Evolutionary conservation across 257 asterid genomes (phyloP), one percentile per base, ranked within the genome.

Genomic region (Jasminum sambac): DNA sequence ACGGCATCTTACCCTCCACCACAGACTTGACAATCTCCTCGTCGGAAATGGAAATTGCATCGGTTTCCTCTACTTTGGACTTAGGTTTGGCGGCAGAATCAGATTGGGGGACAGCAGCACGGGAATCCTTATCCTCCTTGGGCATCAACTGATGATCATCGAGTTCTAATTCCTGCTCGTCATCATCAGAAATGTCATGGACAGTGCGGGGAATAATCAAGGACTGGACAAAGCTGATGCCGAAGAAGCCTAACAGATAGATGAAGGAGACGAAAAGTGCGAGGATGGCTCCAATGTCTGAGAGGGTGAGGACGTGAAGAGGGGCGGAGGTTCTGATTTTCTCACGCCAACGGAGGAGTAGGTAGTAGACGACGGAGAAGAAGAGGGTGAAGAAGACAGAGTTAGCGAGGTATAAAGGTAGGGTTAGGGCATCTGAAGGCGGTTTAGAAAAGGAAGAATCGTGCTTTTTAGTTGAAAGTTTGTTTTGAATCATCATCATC

Each of bases 261-360:
- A 76, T 67, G 72, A 76, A 80, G 50, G 84, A 80, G 68, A 78
- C 81, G 42, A 70, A 23, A 64, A 80, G 48, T 8, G 79, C 24
- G 68, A 80, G 25, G 14, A 80, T 38, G 70, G 82, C 82, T 16
- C 74, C 67, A 46, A 80, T 72, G 17, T 80, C 84, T 2, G 84
- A 73, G 34, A 80, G 80, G 11, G 72, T 70, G 23, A 80, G 50
- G 70, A 80, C 82, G 73, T 77, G 84, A 61, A 80, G 77, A 3
- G 84, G 82, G 37, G 72, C 67, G 13, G 79, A 76, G 72, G 70
- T 77, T n/a, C 84, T 78, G 80, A 79, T 79, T 80, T 79, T 79
- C 69, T 79, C 75, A 5, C 83, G 78, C 83, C 83, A 79, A 3
- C 83, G 75, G 78, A 72, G 70, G 36, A 79, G 84, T 5, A 75